Base-by-base conservation (phyloP, 768 basidiomycete genomes). In the Hygrocybe punicea region DNA sequence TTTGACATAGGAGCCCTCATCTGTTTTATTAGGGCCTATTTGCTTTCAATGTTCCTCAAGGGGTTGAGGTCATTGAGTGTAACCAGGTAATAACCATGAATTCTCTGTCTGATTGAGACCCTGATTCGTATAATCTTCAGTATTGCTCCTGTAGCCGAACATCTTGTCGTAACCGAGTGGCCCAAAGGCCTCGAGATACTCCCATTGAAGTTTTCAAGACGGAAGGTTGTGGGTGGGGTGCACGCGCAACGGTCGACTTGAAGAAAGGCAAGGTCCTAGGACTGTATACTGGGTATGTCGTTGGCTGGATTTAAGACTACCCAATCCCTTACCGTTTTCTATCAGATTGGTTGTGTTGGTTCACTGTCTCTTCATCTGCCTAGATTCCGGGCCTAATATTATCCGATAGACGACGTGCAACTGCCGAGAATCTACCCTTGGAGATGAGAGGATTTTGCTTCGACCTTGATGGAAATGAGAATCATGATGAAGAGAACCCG, bases 161-260 rank as follows among this genome's bases (percentile, higher is more conserved):
- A 4, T 34, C 39, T 8, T 89, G 87, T 61, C 69, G 61, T 2
- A 89, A 88, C 61, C 81, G 86, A 19, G 81, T 87, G 6, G 81
- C 80, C 2, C 87, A 89, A 59, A 69, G 59, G 24, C 81, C 85
- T 6, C 78, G 87, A 24, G 72, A 81, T 45, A 60, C 84, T 10
- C 73, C 80, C 2, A 74, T 89, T 8, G 81, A 87, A 60, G 68
- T 89, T n/a, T 88, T 88, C 76, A 81, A 85, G 60, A 89, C 87
- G 0, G 36, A 53, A 4, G 64, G 71, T 17, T 72, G 79, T 55
- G 87, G 87, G 3, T 89, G 86, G 87, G 87, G 87, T 6, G 85
- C 79, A 2, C 75, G 85, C n/a, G 67, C 82, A 0, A 61, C 75
- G 6, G 60, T 64, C 0, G 62, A 71, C 24, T 60, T 89, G 1